Conservation (phyloP, 805 yeast genomes). For the Myxozyma geophila region DNA sequence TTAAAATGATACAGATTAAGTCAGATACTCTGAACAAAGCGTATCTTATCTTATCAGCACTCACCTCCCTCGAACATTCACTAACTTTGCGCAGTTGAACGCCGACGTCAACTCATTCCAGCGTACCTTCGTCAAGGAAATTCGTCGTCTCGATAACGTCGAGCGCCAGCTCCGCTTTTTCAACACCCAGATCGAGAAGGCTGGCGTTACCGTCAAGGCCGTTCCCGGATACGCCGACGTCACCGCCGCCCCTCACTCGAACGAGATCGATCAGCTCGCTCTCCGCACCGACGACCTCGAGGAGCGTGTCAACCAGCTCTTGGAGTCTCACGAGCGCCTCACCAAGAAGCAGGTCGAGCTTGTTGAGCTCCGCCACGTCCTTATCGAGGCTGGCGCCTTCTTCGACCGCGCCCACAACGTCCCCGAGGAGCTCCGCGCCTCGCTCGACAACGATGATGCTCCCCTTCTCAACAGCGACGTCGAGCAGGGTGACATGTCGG, state of each 20-base stretch:
- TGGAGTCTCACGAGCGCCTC: constrained; percentile 68
- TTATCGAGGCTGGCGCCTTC: constrained; percentile 55
- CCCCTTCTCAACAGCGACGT: constrained; percentile 49
- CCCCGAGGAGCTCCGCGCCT: constrained; percentile 44
- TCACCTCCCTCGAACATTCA: too few relatives aligned
- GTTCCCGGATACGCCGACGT: constrained; percentile 51
- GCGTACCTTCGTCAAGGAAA: constrained; percentile 86
- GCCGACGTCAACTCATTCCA: constrained; percentile 81
- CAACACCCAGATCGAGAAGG: constrained; percentile 42
- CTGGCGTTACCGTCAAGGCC: constrained; percentile 43
- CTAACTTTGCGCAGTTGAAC: constrained; percentile 53
- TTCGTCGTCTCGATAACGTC: constrained; percentile 80
- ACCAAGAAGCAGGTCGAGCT: constrained; percentile 65
- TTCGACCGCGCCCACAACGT: constrained; percentile 45
- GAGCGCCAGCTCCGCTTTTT: constrained; percentile 74
- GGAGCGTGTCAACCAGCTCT: constrained; percentile 71
- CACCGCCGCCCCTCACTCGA: constrained; percentile 51
- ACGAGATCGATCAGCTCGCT: constrained; percentile 73
- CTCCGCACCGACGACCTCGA: constrained; percentile 70
- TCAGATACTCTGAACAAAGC: too few relatives aligned
- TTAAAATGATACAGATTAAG: too few relatives aligned
- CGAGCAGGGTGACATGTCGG: constrained; percentile 37
- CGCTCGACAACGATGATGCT: constrained; percentile 46
- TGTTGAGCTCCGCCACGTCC: constrained; percentile 71
- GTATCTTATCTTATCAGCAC: too few relatives aligned